Conservation (phyloP, 768 basidiomycete species). For the Xerocomellus intermedius region DNA sequence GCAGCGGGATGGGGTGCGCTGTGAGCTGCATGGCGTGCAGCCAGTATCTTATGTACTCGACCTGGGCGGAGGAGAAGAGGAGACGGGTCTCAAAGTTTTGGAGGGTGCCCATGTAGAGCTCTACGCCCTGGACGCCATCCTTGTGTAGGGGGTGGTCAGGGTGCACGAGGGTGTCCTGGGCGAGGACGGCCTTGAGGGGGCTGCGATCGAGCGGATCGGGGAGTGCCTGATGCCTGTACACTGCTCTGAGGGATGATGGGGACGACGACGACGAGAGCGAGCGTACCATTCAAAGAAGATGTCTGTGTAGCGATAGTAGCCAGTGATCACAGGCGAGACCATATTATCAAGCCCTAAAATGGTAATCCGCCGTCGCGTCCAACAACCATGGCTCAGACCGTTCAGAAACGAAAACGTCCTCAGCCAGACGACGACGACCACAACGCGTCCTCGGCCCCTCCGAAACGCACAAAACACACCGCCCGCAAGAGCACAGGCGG, state of each 20-base stretch:
- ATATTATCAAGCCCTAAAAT: slow-evolving; percentile 15
- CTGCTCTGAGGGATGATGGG: not conserved
- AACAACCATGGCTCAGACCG: slow-evolving; percentile 63
- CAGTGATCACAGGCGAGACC: slow-evolving; percentile 51
- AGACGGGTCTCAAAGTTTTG: slow-evolving; percentile 73
- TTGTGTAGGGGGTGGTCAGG: slow-evolving; percentile 70
- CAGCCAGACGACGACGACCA: slow-evolving; percentile 36
- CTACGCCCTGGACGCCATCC: slow-evolving; percentile 61
- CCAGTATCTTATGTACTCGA: slow-evolving; percentile 86
- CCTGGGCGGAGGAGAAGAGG: slow-evolving; percentile 77
- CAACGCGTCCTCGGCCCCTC: slow-evolving; percentile 30
- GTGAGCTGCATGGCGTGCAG: slow-evolving; percentile 73
- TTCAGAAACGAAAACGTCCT: slow-evolving; percentile 46
- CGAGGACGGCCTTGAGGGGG: slow-evolving; percentile 69
- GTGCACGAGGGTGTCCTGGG: slow-evolving; percentile 68
- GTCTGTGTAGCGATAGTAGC: slow-evolving; percentile 84
- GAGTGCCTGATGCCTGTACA: slow-evolving; percentile 51
- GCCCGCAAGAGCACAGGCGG: slow-evolving; percentile 88
- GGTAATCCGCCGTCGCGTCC: slow-evolving; percentile 7
- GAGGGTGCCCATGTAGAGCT: slow-evolving; percentile 75
- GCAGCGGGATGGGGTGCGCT: slow-evolving; percentile 61
- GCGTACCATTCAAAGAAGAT: slow-evolving; percentile 77
- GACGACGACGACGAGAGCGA: not conserved
- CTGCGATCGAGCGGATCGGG: slow-evolving; percentile 57
- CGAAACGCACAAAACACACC: slow-evolving; percentile 57